Evolutionary conservation across 2,329 filamentous ascomycete species (phyloP).

Genomic region (Xylariomycetidae sp.): DNA sequence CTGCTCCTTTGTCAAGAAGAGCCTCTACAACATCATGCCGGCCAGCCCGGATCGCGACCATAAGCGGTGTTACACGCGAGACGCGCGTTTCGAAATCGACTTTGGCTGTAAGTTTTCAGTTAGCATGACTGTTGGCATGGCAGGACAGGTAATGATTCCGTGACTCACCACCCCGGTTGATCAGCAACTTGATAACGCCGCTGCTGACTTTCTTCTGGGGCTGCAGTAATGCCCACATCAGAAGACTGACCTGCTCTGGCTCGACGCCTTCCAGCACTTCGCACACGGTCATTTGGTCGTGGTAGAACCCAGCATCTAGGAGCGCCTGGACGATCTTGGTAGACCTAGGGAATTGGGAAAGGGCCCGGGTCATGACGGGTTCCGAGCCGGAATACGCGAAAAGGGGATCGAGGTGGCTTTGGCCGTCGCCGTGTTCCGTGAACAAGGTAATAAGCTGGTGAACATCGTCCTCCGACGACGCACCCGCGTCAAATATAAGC

Average conservation of each 20-base stretch:
- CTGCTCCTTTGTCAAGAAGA: slow-evolving; percentile 52
- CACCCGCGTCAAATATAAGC: slow-evolving; percentile 47
- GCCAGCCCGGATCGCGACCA: slow-evolving; percentile 50
- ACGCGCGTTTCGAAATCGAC: slow-evolving; percentile 47
- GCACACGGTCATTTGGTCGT: slow-evolving; percentile 45
- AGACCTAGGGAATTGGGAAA: slow-evolving; percentile 50
- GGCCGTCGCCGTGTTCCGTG: slow-evolving; percentile 40
- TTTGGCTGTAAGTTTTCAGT: too few species aligned
- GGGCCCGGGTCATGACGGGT: slow-evolving; percentile 46
- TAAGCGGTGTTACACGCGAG: slow-evolving; percentile 51
- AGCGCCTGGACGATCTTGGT: slow-evolving; percentile 44
- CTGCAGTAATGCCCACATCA: slow-evolving; percentile 57
- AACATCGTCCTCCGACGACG: slow-evolving; percentile 42
- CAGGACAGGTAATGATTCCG: background rate
- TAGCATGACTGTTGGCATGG: slow-evolving; percentile 9
- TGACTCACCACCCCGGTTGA: slow-evolving; percentile 35
- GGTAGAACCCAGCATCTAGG: slow-evolving; percentile 52
- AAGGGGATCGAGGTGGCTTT: slow-evolving; percentile 45
- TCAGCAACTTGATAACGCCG: slow-evolving; percentile 48
- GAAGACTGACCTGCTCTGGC: slow-evolving; percentile 50
- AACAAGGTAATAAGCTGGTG: slow-evolving; percentile 47
- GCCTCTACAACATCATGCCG: slow-evolving; percentile 52
- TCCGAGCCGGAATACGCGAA: slow-evolving; percentile 34
- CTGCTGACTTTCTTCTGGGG: slow-evolving; percentile 58
- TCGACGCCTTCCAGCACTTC: slow-evolving; percentile 39